phyloP scores from a whole-genome alignment of 306 rosid genomes.

The Gleditsia sinensis region DNA sequence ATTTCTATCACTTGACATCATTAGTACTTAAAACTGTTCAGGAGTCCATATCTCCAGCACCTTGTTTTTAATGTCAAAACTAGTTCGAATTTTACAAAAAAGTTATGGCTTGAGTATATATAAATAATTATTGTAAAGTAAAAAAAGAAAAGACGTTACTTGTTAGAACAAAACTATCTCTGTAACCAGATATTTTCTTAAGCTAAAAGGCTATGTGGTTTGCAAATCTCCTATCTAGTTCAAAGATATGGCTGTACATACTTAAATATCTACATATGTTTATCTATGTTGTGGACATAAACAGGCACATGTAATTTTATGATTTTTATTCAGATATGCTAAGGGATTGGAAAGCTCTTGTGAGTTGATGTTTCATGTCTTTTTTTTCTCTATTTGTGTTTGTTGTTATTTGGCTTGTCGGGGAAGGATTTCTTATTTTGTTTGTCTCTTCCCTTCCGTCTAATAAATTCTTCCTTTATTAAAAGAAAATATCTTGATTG shows the following conservation, averaged over 20 bases:
- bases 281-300: background rate
- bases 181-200: background rate
- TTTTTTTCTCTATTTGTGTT: too few relatives aligned
- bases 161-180: background rate
- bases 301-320: background rate
- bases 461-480: too few relatives aligned
- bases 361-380: too few relatives aligned
- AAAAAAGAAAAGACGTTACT: background rate
- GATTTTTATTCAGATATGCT: too few relatives aligned
- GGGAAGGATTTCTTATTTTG: too few relatives aligned
- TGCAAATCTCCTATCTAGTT: too few relatives aligned
- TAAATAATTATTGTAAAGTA: background rate
- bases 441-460: too few relatives aligned
- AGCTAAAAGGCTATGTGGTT: too few relatives aligned
- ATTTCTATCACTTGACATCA: background rate
- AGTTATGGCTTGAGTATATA: background rate
- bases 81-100: background rate
- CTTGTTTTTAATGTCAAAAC: background rate
- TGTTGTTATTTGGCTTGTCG: too few relatives aligned
- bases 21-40: background rate
- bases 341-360: too few relatives aligned
- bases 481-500: too few relatives aligned
- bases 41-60: background rate
- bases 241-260: background rate
- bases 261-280: background rate